These are phyloP conservation scores for Suhomyces choctaworum DNA, from an alignment of 1,139 yeast species.

Conservation along the genomic window DNA sequence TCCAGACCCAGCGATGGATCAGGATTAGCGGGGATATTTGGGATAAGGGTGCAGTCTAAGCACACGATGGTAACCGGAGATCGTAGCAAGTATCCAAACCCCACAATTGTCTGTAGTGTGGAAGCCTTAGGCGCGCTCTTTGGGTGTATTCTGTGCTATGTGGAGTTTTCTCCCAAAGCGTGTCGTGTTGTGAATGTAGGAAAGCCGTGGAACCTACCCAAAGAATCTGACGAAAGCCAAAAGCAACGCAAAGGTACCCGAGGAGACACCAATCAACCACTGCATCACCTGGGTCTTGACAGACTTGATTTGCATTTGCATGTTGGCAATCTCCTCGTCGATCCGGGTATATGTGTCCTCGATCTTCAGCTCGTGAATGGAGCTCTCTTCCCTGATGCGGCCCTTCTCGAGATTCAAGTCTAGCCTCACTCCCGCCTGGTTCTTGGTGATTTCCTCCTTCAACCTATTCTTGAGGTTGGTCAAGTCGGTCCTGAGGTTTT, in stretches of 20 bases:
- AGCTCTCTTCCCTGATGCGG: slow-evolving; percentile 88
- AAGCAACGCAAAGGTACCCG: slow-evolving; percentile 94
- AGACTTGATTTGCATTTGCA: slow-evolving; percentile 91
- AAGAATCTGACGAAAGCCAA: slow-evolving; percentile 86
- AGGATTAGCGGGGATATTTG: too few relatives aligned
- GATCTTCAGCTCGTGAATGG: slow-evolving; percentile 88
- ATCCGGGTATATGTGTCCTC: slow-evolving; percentile 94
- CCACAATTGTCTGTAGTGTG: too few relatives aligned
- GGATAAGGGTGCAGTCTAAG: too few relatives aligned
- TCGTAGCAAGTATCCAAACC: too few relatives aligned
- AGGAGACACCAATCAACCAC: slow-evolving; percentile 96
- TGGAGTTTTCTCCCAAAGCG: too few relatives aligned
- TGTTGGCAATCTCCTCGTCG: slow-evolving; percentile 92
- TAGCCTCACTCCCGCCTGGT: slow-evolving; percentile 84
- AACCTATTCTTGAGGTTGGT: slow-evolving; percentile 83
- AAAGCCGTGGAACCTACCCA: too few relatives aligned
- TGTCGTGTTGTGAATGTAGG: too few relatives aligned
- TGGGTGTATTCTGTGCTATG: too few relatives aligned
- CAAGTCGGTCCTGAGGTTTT: slow-evolving; percentile 76
- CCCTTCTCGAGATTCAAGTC: slow-evolving; percentile 94
- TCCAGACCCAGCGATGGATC: too few relatives aligned
- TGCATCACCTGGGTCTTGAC: slow-evolving; percentile 96
- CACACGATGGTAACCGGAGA: too few relatives aligned
- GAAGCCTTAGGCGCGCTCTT: too few relatives aligned
- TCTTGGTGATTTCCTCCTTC: slow-evolving; percentile 88